Evolutionary conservation across 208 protist genomes (phyloP).

Genomic region (Leishmania guyanensis): DNA sequence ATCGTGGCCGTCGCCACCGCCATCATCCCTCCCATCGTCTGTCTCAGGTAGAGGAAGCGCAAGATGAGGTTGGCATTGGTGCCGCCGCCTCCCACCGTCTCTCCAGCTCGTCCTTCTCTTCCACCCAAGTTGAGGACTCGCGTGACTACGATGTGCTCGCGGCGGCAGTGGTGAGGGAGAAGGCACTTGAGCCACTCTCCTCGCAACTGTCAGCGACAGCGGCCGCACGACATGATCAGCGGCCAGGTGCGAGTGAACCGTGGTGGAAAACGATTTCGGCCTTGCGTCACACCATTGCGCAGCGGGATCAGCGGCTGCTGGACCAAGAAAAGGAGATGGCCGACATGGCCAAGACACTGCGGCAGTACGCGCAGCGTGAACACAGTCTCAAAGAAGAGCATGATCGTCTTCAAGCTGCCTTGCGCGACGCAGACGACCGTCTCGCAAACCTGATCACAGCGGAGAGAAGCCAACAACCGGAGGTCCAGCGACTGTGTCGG

Average conservation of each 20-base stretch:
- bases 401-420: not conserved
- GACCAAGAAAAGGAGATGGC: conserved; percentile 7
- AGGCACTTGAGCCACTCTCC: not conserved
- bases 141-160: not conserved
- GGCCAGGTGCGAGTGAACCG: not conserved
- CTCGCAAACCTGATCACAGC: not conserved
- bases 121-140: not conserved
- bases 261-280: not conserved
- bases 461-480: not conserved
- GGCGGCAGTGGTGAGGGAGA: not conserved
- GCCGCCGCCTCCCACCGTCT: not conserved
- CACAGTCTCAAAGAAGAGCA: conserved; percentile 6
- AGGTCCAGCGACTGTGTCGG: not conserved
- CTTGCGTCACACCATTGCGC: conserved; percentile 14
- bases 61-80: not conserved
- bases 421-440: conserved; percentile 2
- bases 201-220: not conserved
- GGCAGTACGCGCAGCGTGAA: conserved; percentile 11
- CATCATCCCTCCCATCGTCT: not conserved
- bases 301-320: conserved; percentile 19
- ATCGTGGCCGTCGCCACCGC: not conserved
- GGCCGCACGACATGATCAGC: not conserved
- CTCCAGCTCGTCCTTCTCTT: conserved; percentile 1
- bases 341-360: conserved; percentile 5
- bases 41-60: not conserved